Conservation (phyloP, 2,329 filamentous ascomycete species). For the Alternaria ethzedia region DNA sequence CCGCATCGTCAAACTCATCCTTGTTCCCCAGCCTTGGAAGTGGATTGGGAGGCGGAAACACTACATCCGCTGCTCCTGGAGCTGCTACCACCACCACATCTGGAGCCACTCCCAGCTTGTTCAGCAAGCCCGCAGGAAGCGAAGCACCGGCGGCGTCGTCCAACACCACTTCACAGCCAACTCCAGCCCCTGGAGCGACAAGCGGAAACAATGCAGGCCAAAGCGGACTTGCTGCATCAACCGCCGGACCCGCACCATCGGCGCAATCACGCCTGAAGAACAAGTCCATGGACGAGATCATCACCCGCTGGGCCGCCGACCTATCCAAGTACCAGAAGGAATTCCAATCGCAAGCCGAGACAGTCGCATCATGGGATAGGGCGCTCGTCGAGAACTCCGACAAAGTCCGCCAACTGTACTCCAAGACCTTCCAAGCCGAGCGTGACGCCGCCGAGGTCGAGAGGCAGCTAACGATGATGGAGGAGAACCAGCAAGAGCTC, state of each 20-base stretch:
- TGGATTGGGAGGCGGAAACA: constrained; percentile 23
- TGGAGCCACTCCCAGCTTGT: constrained; percentile 22
- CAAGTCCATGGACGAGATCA: constrained; percentile 99
- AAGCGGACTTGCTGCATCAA: constrained; percentile 70
- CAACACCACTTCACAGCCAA: constrained; percentile 32
- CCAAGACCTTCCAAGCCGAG: constrained; percentile 91
- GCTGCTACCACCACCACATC: constrained; percentile 20
- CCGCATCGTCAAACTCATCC: constrained; percentile 24
- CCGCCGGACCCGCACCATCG: constrained; percentile 79
- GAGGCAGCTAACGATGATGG: constrained; percentile 85
- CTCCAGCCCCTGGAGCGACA: constrained; percentile 23
- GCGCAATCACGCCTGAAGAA: constrained; percentile 88
- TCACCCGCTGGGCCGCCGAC: constrained; percentile 95
- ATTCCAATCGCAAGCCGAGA: constrained; percentile 87
- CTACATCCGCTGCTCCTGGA: constrained; percentile 25
- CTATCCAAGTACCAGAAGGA: constrained; percentile 96
- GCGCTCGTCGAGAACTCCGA: constrained; percentile 91
- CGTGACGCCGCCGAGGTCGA: constrained; percentile 93
- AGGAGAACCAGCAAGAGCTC: constrained; percentile 91
- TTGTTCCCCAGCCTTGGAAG: constrained; percentile 27
- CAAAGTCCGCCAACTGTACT: constrained; percentile 92
- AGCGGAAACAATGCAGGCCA: constrained; percentile 31
- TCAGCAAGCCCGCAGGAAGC: constrained; percentile 30
- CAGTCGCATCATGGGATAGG: constrained; percentile 89
- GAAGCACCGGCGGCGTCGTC: constrained; percentile 27